phyloP scores from a whole-genome alignment of 371 early-diverging fungal genomes.

The Haplosporangium sp. region DNA sequence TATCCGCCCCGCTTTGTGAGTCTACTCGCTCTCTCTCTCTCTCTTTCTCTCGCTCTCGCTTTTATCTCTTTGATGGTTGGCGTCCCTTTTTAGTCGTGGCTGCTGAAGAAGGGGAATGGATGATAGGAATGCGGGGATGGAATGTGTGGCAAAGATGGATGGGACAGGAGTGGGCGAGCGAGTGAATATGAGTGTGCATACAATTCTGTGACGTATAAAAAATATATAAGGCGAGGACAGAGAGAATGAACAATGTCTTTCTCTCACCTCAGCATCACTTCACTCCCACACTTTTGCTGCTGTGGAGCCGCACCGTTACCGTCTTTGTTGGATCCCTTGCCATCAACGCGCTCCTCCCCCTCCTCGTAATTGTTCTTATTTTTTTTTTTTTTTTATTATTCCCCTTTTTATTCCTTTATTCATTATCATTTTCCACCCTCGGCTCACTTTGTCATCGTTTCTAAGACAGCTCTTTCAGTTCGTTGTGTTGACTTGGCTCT shows the following conservation, averaged over 20 bases:
- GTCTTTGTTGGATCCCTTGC: neutral
- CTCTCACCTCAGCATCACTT: neutral
- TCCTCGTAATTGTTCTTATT: neutral
- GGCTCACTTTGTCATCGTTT: neutral
- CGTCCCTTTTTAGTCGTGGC: neutral
- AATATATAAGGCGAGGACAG: neutral
- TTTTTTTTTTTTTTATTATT: slow-evolving; percentile 3
- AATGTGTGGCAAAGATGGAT: neutral
- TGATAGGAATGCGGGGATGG: neutral
- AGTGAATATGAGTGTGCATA: no score
- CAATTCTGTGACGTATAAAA: no score
- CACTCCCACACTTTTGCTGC: no score
- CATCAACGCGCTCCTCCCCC: neutral
- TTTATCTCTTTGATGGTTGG: no score
- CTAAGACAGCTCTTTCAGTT: neutral
- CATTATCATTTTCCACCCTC: slow-evolving; percentile 1
- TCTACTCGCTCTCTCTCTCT: no score
- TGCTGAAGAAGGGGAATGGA: neutral
- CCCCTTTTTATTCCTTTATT: neutral
- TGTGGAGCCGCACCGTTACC: no score
- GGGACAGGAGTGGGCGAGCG: no score
- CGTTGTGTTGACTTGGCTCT: neutral
- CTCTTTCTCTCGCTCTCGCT: no score
- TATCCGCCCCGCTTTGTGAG: no score
- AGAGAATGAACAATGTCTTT: neutral